phyloP scores from a whole-genome alignment of 1,139 yeast genomes.

The Lodderomyces oxycetoniae region DNA sequence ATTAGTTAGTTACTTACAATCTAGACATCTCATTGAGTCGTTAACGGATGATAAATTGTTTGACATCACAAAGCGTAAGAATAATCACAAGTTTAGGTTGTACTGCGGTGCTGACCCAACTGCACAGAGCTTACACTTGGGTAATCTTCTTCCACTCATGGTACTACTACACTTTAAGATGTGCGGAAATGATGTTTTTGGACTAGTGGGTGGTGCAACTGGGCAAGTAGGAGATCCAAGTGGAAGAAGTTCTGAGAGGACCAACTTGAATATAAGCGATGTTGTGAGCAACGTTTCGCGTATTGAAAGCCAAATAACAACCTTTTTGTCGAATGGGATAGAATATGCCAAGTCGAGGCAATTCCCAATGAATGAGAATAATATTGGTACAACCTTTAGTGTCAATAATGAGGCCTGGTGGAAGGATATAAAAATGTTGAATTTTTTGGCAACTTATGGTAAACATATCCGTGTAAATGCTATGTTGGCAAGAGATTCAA shows the following conservation, averaged over 20 bases:
- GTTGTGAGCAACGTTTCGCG: constrained; percentile 56
- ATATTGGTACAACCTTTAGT: constrained; percentile 4
- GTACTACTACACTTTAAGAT: constrained; percentile 76
- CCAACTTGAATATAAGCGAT: constrained; percentile 45
- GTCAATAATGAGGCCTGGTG: constrained; percentile 84
- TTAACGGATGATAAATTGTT: constrained; percentile 46
- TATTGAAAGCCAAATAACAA: constrained; percentile 58
- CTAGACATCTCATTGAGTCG: constrained; percentile 45
- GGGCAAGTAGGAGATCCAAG: constrained; percentile 97
- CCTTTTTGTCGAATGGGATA: constrained; percentile 60
- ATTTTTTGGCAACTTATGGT: constrained; percentile 75
- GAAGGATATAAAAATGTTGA: constrained; percentile 68
- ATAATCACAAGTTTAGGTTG: constrained; percentile 44
- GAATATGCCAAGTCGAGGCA: constrained; percentile 57
- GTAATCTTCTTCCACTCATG: constrained; percentile 84
- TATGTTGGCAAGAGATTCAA: constrained; percentile 87
- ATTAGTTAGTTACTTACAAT: constrained; percentile 40
- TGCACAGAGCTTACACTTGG: constrained; percentile 83
- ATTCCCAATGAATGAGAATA: constrained; percentile 28
- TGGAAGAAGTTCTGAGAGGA: constrained; percentile 77
- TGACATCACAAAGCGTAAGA: constrained; percentile 21
- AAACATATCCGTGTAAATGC: constrained; percentile 74
- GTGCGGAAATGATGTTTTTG: constrained; percentile 78
- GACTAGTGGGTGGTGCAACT: constrained; percentile 96
- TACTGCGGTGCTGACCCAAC: constrained; percentile 98